A percentile compares a stretch with the other conserved stretches of the same genome.
These are phyloP conservation scores for Blastobotrys terrestris DNA, from an alignment of 805 yeast species.

Conservation along the genomic window DNA sequence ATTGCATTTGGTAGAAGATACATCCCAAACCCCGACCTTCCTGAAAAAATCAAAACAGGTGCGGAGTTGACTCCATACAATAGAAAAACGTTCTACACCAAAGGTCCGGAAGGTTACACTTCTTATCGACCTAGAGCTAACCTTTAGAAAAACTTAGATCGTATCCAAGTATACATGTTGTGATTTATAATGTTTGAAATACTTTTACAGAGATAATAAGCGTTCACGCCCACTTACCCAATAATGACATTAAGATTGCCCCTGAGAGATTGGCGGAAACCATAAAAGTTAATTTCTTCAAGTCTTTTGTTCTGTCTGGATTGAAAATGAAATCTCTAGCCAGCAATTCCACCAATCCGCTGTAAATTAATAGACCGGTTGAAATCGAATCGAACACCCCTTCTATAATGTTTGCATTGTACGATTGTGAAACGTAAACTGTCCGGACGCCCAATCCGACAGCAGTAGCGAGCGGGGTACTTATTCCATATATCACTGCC, in stretches of 20 bases:
- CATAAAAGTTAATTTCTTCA: constrained; percentile 37
- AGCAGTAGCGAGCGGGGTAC: constrained; percentile 69
- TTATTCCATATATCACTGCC: constrained; percentile 46
- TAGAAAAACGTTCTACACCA: constrained; percentile 42
- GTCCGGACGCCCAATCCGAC: constrained; percentile 66
- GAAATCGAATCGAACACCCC: constrained; percentile 68
- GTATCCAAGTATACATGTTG: too few relatives aligned
- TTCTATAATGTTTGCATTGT: constrained; percentile 47
- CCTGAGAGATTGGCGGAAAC: constrained; percentile 45
- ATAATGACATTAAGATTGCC: constrained; percentile 63
- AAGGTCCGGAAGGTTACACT: constrained; percentile 7
- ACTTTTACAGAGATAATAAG: too few relatives aligned
- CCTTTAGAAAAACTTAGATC: too few relatives aligned
- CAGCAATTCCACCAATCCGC: constrained; percentile 67
- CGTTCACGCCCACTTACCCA: constrained; percentile 67
- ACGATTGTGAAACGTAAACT: constrained; percentile 49
- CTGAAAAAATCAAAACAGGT: constrained; percentile 38
- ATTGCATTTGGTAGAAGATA: constrained; percentile 43
- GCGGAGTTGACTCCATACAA: constrained; percentile 40
- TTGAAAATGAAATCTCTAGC: constrained; percentile 64
- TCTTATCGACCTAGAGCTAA: constrained; percentile 1
- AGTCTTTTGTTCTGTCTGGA: constrained; percentile 36
- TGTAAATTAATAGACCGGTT: constrained; percentile 64
- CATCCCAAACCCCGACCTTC: constrained; percentile 51
- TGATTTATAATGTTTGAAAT: too few relatives aligned